Base-by-base conservation (phyloP, 2,329 filamentous ascomycete genomes). In the Calonectria pseudoturangicola region DNA sequence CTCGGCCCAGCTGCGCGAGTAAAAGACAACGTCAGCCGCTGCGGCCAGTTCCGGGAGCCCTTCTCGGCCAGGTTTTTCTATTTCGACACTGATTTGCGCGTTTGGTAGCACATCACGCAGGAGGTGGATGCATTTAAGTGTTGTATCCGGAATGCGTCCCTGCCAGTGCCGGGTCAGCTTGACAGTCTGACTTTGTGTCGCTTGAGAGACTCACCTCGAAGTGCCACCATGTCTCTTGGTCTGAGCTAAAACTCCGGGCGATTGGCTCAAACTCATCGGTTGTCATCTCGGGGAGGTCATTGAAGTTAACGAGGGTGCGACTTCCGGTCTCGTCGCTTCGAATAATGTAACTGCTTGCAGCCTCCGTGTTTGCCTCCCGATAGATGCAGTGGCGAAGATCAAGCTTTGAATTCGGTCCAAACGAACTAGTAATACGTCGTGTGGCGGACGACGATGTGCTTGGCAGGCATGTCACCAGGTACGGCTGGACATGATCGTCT, bases 291-390 rank as follows among this genome's bases (percentile, higher is more conserved):
- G 88, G 88, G 43, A 95, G 86, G 70, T 88, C 87, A 78, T 92
- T 94, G 82, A 92, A 90, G 81, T 92, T 95, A 70, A 95, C 90
- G 70, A 95, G 90, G 0, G 93, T 95, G 54, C 93, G 88, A 68
- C 89, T 92, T 25, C 89, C 90, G 4, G 87, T 91, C 28, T 83
- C 83, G 63, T 85, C 82, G 80, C 90, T 93, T 74, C 91, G 90
- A 71, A 95, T 87, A 73, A 95, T 92, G 83, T 93, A 94, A 82
- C 92, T 92, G 71, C 91, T 93, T 2, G 93, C 92, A 1, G 93
- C 87, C 74, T 92, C 88, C 7, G 82, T 77, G 74, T 87, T 84
- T 25, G 84, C 86, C 9, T 88, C 82, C 1, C 93, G 89, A 79
- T 90, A 92, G 50, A 95, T 86, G 80, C 92, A 93, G 76, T 86